Base-by-base conservation (phyloP, 129 eudicot species). In the Arctium minus region DNA sequence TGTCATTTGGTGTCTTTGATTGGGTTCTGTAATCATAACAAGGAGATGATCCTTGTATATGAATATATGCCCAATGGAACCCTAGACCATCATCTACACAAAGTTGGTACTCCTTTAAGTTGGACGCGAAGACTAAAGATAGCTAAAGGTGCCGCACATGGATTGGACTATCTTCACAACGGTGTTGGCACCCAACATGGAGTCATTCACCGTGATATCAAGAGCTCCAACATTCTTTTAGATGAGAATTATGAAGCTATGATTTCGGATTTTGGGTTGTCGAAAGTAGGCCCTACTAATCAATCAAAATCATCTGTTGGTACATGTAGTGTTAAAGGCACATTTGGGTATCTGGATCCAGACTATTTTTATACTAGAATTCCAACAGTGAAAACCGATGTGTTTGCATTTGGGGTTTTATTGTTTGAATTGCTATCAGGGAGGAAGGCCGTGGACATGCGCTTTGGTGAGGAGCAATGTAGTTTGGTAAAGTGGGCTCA, bases 11-110 rank as follows among this genome's bases (percentile, higher is more conserved):
- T 64, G 3, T 64, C 70, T 1, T 8, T 64, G 31, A 64, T 53
- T 27, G 65, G 65, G 27, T 53, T 15, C 39, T 85, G 85, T 38
- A 33, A 40, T 4, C 79, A 85, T 15, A 15, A 13, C 8, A 17
- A 80, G 0, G 89, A 89, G 69, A 77, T 81, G 87, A 85, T 89
- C 42, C 83, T 89, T 22, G 90, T 89, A 4, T 89, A 85, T 6
- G 90, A 87, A 27, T 89, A 85, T 75, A 80, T 89, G 79, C 32
- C 84, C 3, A 44, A 69, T 67, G 91, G 90, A 3, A 88, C 88
- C 0, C 77, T 90, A 35, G 85, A 85, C 13, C 84, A 89, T 73
- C 88, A 87, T 70, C 79, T 89, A 32, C 76, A 60, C 60, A 73
- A 81, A 62, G 38, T 42, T 73, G 27, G 36, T 8, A 71, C 22